Base-by-base conservation (phyloP, 441 rosid genomes). In the Croton laevigatus region DNA sequence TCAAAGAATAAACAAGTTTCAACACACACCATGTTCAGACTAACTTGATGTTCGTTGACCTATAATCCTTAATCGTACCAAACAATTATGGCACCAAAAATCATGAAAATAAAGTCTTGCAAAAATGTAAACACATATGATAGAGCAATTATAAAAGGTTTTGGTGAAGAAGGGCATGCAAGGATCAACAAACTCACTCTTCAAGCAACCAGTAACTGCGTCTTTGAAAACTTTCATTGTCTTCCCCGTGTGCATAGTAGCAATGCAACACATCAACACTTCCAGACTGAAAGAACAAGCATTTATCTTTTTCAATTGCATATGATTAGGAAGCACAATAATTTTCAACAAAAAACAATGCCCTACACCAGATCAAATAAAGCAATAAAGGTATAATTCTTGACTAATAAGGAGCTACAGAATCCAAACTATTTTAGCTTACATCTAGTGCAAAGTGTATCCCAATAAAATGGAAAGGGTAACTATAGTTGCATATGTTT, bases 181-280 rank as follows among this genome's bases (percentile, higher is more conserved):
- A 61, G 51, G 49, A 36, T 52, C n/a, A 36, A 68, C 8, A 6
- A 5, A 66, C 79, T 75, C 59, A 75, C 79, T 75, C 71, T 71
- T 75, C 79, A 37, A 75, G 79, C 75, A 71, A 49, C 79, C 79
- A 75, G 13, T 75, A 75, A 34, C 75, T 75, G 64, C 79, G 79
- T 14, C 79, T 71, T 55, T 75, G 79, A 49, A 75, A 75, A 46
- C 37, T 71, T 66, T 71, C 79, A 45, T 71, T 61, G 4, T 66
- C 75, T 71, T 71, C 75, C 61, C 79, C 78, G 34, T 70, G 78
- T 22, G 78, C 78, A 65, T 75, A 75, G 69, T 75, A 75, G 66
- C 79, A 75, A 61, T 75, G 79, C 53, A 75, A 59, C 22, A 75
- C 75, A 66, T 75, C 79, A 51, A 74, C 16, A 17, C 78, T 71